Percentiles rank a stretch among this genome's conserved stretches.
phyloP scores from a whole-genome alignment of 768 basidiomycete genomes.

The Boletus coccyginus region DNA sequence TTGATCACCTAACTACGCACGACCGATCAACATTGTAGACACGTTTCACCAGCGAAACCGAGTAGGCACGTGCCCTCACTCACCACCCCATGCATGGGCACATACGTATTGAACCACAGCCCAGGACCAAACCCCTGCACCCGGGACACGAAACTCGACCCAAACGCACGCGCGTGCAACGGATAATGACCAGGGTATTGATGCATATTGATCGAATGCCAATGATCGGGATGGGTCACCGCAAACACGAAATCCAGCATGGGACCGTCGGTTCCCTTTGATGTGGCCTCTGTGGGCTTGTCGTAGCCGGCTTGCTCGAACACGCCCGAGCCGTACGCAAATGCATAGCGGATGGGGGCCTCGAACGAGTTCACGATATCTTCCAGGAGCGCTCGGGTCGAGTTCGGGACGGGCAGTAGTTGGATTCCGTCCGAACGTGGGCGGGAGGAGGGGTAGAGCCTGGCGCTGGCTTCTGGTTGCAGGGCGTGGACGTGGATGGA shows the following conservation, averaged over 20 bases:
- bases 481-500: conserved; percentile 45
- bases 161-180: conserved; percentile 78
- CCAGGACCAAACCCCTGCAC: conserved; percentile 79
- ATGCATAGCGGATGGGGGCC: conserved; percentile 93
- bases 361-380: conserved; percentile 77
- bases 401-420: conserved; percentile 72
- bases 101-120: conserved; percentile 95
- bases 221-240: conserved; percentile 88
- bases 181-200: conserved; percentile 93
- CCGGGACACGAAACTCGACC: conserved; percentile 76
- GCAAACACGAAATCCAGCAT: conserved; percentile 98
- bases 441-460: conserved; percentile 55
- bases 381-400: conserved; percentile 78
- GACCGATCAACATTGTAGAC: background rate
- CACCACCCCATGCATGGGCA: conserved; percentile 81
- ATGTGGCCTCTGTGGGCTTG: conserved; percentile 22
- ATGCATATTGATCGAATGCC: conserved; percentile 94
- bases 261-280: conserved; percentile 44
- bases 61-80: conserved; percentile 31
- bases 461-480: conserved; percentile 23
- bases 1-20: conserved; percentile 72
- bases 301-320: conserved; percentile 87
- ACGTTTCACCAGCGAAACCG: too few species aligned
- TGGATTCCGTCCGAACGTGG: conserved; percentile 81
- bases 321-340: conserved; percentile 96